Percentiles rank a stretch among this genome's conserved stretches.
phyloP scores from a whole-genome alignment of 306 rosid genomes.

The Senna tora region DNA sequence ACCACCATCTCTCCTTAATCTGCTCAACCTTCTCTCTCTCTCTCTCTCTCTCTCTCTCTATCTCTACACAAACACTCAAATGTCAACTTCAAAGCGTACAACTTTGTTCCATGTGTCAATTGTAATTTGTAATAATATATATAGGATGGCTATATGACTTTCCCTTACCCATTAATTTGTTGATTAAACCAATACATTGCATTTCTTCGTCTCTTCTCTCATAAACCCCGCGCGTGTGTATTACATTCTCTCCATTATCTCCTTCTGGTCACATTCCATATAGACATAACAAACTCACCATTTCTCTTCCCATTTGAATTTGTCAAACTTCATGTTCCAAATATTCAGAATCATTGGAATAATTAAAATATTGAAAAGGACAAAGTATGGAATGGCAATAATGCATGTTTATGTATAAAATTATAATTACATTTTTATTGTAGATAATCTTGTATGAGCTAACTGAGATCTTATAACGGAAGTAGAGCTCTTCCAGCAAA shows the following conservation, averaged over 20 bases:
- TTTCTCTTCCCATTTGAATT: neutral
- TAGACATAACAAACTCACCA: neutral
- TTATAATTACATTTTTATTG: too few species aligned
- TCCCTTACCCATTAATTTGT: slow-evolving; percentile 14
- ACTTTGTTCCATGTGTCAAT: slow-evolving; percentile 55
- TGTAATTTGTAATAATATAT: slow-evolving; percentile 34
- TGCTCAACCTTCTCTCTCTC: slow-evolving; percentile 20
- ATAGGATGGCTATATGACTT: slow-evolving; percentile 25
- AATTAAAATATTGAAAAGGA: neutral
- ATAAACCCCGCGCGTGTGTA: neutral
- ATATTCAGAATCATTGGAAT: neutral
- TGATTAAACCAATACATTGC: slow-evolving; percentile 23
- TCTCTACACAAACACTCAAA: slow-evolving; percentile 15
- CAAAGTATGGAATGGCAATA: slow-evolving; percentile 2
- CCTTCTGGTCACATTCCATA: neutral
- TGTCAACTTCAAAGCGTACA: slow-evolving; percentile 69
- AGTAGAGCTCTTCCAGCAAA: too few species aligned
- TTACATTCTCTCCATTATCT: slow-evolving; percentile 5
- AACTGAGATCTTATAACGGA: too few species aligned
- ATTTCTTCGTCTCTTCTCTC: neutral
- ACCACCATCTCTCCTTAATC: neutral
- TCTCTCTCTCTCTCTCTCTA: neutral
- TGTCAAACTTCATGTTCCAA: neutral
- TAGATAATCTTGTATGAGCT: too few species aligned
- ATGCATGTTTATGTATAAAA: neutral